Evolutionary conservation across 805 yeast genomes (phyloP).

Genomic region (Wickerhamomyces pijperi): DNA sequence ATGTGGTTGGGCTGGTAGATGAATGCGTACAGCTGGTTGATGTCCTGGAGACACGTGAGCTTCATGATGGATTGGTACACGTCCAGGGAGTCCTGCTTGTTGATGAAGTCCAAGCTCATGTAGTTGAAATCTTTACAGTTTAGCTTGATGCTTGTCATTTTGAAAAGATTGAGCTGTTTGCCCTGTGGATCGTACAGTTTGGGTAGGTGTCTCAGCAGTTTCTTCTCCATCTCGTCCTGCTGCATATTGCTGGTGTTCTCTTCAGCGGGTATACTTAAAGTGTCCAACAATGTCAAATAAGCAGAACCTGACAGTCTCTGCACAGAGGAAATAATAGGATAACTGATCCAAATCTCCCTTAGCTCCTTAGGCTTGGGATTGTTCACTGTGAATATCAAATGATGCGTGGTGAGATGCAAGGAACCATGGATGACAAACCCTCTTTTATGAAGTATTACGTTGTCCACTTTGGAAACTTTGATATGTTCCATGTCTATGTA

Average conservation of each 20-base stretch:
- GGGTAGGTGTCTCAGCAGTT: conserved; percentile 10
- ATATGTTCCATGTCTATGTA: conserved; percentile 14
- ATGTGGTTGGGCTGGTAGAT: conserved; percentile 68
- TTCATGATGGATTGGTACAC: conserved; percentile 64
- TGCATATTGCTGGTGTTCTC: neutral
- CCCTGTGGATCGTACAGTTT: conserved; percentile 8
- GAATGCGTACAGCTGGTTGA: conserved; percentile 67
- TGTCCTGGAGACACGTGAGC: conserved; percentile 42
- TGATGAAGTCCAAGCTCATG: conserved; percentile 62
- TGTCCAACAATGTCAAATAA: conserved; percentile 14
- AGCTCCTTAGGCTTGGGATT: conserved; percentile 10
- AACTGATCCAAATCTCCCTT: conserved; percentile 84
- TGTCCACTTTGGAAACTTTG: conserved; percentile 26
- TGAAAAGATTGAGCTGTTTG: conserved; percentile 18
- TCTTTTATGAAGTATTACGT: conserved; percentile 45
- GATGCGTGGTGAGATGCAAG: conserved; percentile 65
- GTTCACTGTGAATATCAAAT: conserved; percentile 46
- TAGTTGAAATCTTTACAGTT: conserved; percentile 80
- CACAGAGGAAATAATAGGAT: conserved; percentile 59
- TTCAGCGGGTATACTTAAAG: neutral
- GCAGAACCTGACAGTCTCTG: conserved; percentile 40
- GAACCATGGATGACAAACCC: conserved; percentile 49
- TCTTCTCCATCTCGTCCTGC: neutral
- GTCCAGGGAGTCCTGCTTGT: conserved; percentile 48
- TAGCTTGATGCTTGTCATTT: conserved; percentile 47